These are phyloP conservation scores for Xylaria nigripes DNA, from an alignment of 495 filamentous ascomycete genomes.

Conservation along the genomic window DNA sequence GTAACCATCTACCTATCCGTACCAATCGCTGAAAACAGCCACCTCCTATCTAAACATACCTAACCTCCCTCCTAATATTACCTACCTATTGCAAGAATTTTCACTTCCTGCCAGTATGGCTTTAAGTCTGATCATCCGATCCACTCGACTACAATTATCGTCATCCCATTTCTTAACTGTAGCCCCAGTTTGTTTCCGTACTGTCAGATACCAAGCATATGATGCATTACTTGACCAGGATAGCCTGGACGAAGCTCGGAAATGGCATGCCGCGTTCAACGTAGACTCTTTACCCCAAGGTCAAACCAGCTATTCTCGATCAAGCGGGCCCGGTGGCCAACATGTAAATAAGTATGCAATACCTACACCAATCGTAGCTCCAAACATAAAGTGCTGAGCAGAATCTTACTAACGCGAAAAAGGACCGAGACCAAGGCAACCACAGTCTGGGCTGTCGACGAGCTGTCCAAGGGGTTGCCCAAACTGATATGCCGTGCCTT, in stretches of 20 bases:
- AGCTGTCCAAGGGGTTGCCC: constrained; percentile 58
- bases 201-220: constrained; percentile 28
- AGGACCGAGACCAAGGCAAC: constrained; percentile 94
- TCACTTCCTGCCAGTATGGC: neutral
- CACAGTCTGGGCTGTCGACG: constrained; percentile 48
- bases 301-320: constrained; percentile 67
- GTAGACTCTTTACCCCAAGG: constrained; percentile 57
- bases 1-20: too few species aligned
- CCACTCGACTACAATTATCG: neutral
- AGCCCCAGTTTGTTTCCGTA: constrained; percentile 1
- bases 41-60: neutral
- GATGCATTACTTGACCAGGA: constrained; percentile 41
- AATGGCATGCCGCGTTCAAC: constrained; percentile 64
- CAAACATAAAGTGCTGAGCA: neutral
- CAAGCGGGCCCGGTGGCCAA: constrained; percentile 90
- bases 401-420: constrained; percentile 7
- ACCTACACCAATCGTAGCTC: neutral
- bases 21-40: neutral
- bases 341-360: constrained; percentile 83
- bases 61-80: neutral
- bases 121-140: neutral
- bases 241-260: constrained; percentile 59
- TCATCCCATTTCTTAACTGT: neutral
- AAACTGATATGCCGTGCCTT: constrained; percentile 56
- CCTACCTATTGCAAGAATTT: neutral